Evolutionary conservation across 805 yeast species (phyloP).

Genomic region (Ogataea glucozyma): DNA sequence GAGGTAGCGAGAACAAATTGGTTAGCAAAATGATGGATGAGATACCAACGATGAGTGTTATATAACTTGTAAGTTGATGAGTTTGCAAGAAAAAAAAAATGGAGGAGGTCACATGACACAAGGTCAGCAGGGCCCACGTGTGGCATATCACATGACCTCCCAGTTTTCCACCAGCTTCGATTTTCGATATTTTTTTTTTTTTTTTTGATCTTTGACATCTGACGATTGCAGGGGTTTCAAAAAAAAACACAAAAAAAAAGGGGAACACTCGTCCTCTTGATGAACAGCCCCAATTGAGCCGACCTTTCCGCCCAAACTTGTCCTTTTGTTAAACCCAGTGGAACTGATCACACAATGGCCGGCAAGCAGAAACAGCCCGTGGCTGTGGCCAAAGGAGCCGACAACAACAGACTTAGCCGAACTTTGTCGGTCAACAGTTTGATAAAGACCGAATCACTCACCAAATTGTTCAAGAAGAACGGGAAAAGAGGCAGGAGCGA

Average conservation of each 20-base stretch:
- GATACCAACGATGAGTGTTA: too few species aligned
- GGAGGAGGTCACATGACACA: not conserved
- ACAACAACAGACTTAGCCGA: conserved; percentile 13
- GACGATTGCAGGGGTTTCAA: too few species aligned
- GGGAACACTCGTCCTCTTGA: too few species aligned
- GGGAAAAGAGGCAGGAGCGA: conserved; percentile 16
- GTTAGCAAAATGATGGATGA: not conserved
- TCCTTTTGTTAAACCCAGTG: too few species aligned
- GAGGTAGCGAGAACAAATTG: conserved; percentile 12
- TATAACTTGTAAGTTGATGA: not conserved
- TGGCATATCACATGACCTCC: not conserved
- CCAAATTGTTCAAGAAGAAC: conserved; percentile 25
- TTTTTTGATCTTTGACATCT: conserved; percentile 1
- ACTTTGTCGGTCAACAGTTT: conserved; percentile 21
- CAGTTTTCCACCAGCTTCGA: not conserved
- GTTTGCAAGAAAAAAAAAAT: not conserved
- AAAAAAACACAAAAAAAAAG: too few species aligned
- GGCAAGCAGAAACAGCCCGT: conserved; percentile 6
- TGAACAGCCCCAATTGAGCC: too few species aligned
- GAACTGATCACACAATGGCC: too few species aligned
- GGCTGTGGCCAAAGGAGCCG: conserved; percentile 8
- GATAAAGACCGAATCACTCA: conserved; percentile 25
- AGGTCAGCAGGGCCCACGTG: not conserved
- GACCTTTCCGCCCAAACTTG: too few species aligned
- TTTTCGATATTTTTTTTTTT: not conserved